Base-by-base conservation (phyloP, 352 stramenopile genomes). In the Paralagenidium karlingii region DNA sequence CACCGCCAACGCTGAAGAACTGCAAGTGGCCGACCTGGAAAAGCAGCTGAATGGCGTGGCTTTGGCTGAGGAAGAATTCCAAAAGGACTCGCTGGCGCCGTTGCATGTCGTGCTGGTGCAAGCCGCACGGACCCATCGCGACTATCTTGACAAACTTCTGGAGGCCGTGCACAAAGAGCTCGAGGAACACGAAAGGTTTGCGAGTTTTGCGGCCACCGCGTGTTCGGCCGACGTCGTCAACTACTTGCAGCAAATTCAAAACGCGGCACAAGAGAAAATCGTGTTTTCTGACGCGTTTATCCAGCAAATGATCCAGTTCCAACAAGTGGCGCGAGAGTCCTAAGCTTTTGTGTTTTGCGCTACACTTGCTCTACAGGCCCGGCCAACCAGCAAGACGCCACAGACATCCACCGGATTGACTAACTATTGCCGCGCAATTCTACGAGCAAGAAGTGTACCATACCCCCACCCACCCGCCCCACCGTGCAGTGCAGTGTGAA, bases 191-290 rank as follows among this genome's bases (percentile, higher is more conserved):
- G 59, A 85, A 43, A 63, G 71, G 36, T 87, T 91, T 43, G 64
- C 79, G 37, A 82, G 67, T 41, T 81, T 69, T 42, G 68, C 64
- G 36, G 57, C 63, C 45, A 85, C 74, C 11, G 74, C 77, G 33
- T 86, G 74, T 36, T 88, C 77, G 10, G 74, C 71, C 7, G 77
- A 91, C 38, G 77, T 74, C n/a, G 65, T 91, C 12, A 67, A 83
- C 50, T 88, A 88, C 39, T 49, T 85, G 42, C 74, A 91, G 49
- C 77, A 91, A 61, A 57, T 91, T 36, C 77, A 85, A 52, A 88
- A 87, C 56, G 70, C 55, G 44, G 74, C 74, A 20, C 77, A 91
- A 49, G 71, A 91, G 59, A 91, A 88, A 51, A 84, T 88, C 46
- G 66, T 87, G 45, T 65, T 87, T 25, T 83, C 71, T n/a, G 68